phyloP scores from a whole-genome alignment of 768 basidiomycete species.

The Rhizopogon rudus region DNA sequence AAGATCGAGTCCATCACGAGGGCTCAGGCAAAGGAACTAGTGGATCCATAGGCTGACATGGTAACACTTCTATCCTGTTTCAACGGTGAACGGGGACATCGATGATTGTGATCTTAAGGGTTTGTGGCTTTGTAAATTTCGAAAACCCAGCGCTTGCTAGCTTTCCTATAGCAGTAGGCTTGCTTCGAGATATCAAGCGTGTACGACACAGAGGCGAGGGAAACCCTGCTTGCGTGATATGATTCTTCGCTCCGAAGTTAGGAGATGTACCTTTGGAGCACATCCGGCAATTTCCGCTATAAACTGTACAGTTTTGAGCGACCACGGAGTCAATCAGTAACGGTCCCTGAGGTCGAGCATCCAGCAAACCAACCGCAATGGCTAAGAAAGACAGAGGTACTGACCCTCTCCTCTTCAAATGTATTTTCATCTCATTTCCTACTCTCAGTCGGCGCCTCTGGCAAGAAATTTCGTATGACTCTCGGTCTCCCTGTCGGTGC shows the following conservation, averaged over 20 bases:
- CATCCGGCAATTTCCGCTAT: too few relatives aligned
- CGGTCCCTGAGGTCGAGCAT: background rate
- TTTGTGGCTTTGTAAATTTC: background rate
- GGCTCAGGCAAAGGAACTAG: too few relatives aligned
- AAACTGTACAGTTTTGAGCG: too few relatives aligned
- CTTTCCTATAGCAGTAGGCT: background rate
- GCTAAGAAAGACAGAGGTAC: background rate
- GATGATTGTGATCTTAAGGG: background rate
- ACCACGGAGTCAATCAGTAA: too few relatives aligned
- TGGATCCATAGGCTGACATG: conserved; percentile 10
- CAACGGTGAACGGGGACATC: background rate
- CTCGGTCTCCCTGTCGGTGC: conserved; percentile 92
- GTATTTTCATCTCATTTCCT: background rate
- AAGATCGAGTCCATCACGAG: too few relatives aligned
- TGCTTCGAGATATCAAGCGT: background rate
- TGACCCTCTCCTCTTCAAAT: background rate
- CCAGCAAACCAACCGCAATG: background rate
- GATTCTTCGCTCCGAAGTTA: too few relatives aligned
- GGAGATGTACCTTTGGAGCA: too few relatives aligned
- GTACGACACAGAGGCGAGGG: too few relatives aligned
- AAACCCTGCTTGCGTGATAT: too few relatives aligned
- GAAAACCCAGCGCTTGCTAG: background rate
- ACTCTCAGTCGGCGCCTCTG: conserved; percentile 55
- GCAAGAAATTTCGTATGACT: conserved; percentile 96
- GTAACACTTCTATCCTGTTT: background rate